These are phyloP conservation scores for Athelia psychrophila DNA, from an alignment of 1,284 basidiomycete genomes.

Conservation along the genomic window DNA sequence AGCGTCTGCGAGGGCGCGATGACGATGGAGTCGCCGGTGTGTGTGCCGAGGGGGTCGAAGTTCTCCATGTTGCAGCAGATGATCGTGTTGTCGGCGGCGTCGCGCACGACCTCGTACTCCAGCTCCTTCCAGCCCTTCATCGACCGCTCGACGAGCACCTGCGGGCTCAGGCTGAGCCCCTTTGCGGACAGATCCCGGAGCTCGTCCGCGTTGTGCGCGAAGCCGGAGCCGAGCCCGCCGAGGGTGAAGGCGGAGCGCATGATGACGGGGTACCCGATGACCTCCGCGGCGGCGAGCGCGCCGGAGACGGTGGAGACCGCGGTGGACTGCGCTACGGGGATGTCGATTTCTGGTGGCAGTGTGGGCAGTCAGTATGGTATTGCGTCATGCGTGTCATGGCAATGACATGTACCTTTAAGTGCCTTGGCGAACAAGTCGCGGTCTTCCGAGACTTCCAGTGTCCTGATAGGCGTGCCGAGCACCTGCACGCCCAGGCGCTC, in stretches of 20 bases:
- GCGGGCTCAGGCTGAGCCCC: conserved; percentile 88
- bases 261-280: conserved; percentile 98
- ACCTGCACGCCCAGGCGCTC: conserved; percentile 95
- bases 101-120: conserved; percentile 98
- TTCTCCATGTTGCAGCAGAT: conserved; percentile 99
- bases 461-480: conserved; percentile 92
- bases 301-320: conserved; percentile 96
- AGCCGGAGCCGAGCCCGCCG: conserved; percentile 97
- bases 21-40: conserved; percentile 99
- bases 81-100: conserved; percentile 93
- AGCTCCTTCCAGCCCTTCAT: conserved; percentile 99
- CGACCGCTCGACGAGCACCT: conserved; percentile 96
- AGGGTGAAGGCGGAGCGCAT: conserved; percentile 97
- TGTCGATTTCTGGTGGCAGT: conserved; percentile 81
- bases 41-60: conserved; percentile 98
- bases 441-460: conserved; percentile 96
- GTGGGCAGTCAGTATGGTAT: conserved; percentile 3
- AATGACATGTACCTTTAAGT: conserved; percentile 84
- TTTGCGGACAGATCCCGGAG: conserved; percentile 93
- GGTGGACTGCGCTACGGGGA: conserved; percentile 95
- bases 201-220: conserved; percentile 95
- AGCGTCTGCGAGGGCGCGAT: conserved; percentile 98
- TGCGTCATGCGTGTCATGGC: not conserved
- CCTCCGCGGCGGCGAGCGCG: conserved; percentile 87
- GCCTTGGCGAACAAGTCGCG: conserved; percentile 97